phyloP scores from a whole-genome alignment of 169 alveolate species.

The Babesia divergens region DNA sequence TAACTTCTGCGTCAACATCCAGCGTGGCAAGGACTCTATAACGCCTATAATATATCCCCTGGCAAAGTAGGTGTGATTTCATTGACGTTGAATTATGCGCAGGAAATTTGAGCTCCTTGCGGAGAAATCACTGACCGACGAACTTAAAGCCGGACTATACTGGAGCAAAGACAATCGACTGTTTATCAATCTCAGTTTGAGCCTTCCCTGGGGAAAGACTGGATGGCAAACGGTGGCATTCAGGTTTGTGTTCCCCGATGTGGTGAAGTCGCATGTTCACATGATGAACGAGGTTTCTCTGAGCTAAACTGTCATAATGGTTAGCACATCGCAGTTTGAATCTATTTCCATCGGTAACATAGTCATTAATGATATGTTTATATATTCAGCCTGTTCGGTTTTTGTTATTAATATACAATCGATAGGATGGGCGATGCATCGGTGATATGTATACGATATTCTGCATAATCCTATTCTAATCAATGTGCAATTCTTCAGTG shows the following conservation, averaged over 20 bases:
- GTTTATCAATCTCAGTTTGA: conserved; percentile 28
- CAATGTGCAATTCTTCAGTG: too few relatives aligned
- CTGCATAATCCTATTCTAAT: too few relatives aligned
- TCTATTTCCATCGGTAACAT: too few relatives aligned
- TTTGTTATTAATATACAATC: too few relatives aligned
- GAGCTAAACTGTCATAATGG: too few relatives aligned
- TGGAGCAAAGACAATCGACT: conserved; percentile 44
- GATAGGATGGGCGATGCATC: too few relatives aligned
- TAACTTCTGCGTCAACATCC: conserved; percentile 28
- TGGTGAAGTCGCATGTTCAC: conserved; percentile 27
- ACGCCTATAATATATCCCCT: conserved; percentile 47
- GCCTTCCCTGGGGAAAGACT: conserved; percentile 39
- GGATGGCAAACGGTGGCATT: conserved; percentile 53
- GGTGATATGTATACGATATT: too few relatives aligned
- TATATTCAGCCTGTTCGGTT: too few relatives aligned
- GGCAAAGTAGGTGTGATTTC: conserved; percentile 6
- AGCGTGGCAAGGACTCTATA: conserved; percentile 33
- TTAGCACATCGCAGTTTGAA: too few relatives aligned
- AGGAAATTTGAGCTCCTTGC: conserved; percentile 49
- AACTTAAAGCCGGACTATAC: conserved; percentile 38
- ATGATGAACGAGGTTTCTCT: conserved; percentile 37
- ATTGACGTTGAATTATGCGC: neutral
- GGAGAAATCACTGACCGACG: conserved; percentile 50
- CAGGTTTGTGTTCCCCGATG: conserved; percentile 55
- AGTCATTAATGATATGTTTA: too few relatives aligned